phyloP scores from a whole-genome alignment of 768 basidiomycete species.

The Symmetrospora coprosmae region DNA sequence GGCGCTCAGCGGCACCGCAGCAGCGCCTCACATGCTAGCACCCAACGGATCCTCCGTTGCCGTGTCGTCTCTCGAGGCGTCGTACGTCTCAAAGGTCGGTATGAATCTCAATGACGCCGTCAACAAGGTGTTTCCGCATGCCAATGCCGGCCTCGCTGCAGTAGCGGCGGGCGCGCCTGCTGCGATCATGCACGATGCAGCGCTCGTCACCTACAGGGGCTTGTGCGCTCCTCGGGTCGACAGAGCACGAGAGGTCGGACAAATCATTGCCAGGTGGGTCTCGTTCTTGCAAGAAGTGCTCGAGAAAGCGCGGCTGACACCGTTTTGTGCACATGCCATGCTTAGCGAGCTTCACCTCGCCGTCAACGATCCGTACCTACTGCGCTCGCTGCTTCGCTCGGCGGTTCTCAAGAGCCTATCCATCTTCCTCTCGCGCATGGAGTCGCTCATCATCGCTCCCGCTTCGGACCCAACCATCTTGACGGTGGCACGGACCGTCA shows the following conservation, averaged over 20 bases:
- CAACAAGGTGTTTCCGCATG: conserved; percentile 13
- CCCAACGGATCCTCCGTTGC: not conserved
- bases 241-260: conserved; percentile 14
- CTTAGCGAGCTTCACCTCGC: conserved; percentile 28
- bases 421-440: conserved; percentile 32
- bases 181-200: not conserved
- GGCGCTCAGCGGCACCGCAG: not conserved
- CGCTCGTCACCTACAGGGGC: conserved; percentile 4
- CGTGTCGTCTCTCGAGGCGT: not conserved
- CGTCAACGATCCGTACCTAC: conserved; percentile 32
- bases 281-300: no score
- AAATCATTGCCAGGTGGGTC: conserved; percentile 6
- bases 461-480: conserved; percentile 2
- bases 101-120: conserved; percentile 16
- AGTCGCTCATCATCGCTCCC: conserved; percentile 25
- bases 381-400: conserved; percentile 31
- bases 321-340: no score
- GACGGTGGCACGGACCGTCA: conserved; percentile 7
- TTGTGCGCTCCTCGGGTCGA: conserved; percentile 17
- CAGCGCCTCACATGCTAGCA: not conserved
- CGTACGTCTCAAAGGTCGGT: conserved; percentile 18
- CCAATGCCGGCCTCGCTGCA: not conserved
- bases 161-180: not conserved
- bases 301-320: no score
- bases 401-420: conserved; percentile 30